Percentiles rank a stretch among this genome's conserved stretches.
Conservation (phyloP, 1,284 basidiomycete species). For the Tylopilus orsonianus region DNA sequence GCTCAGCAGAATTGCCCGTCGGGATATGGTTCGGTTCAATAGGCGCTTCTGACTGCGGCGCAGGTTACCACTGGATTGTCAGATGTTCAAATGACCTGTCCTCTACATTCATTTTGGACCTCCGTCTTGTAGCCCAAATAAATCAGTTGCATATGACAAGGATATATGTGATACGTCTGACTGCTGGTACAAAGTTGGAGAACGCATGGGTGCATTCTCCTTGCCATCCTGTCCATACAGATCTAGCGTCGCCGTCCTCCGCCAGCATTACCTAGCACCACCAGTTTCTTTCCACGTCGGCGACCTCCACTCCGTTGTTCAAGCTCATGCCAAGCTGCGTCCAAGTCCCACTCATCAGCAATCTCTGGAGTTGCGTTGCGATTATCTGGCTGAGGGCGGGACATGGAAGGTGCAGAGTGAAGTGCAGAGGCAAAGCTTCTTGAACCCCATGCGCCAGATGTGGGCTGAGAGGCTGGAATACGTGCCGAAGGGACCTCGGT, state of each 20-base stretch:
- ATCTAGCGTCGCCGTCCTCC: slow-evolving; percentile 42
- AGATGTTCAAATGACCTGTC: no score
- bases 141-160: background rate
- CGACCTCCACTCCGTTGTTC: slow-evolving; percentile 55
- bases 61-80: background rate
- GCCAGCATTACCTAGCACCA: slow-evolving; percentile 63
- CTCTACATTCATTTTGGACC: background rate
- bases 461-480: slow-evolving; percentile 30
- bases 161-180: slow-evolving; percentile 15
- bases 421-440: slow-evolving; percentile 77
- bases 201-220: background rate
- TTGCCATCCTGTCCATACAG: background rate
- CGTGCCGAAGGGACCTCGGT: slow-evolving; percentile 26
- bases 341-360: slow-evolving; percentile 75
- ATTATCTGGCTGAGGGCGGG: slow-evolving; percentile 16
- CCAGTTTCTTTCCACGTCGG: slow-evolving; percentile 61
- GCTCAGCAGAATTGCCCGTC: slow-evolving; percentile 56
- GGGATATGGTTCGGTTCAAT: slow-evolving; percentile 72
- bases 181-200: slow-evolving; percentile 19
- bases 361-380: slow-evolving; percentile 34
- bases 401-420: slow-evolving; percentile 40
- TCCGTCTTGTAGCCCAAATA: background rate
- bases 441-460: slow-evolving; percentile 69
- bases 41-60: background rate
- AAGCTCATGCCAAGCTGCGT: slow-evolving; percentile 79